Evolutionary conservation across 2,329 filamentous ascomycete genomes (phyloP).

Genomic region (Cryphonectria naterciae): DNA sequence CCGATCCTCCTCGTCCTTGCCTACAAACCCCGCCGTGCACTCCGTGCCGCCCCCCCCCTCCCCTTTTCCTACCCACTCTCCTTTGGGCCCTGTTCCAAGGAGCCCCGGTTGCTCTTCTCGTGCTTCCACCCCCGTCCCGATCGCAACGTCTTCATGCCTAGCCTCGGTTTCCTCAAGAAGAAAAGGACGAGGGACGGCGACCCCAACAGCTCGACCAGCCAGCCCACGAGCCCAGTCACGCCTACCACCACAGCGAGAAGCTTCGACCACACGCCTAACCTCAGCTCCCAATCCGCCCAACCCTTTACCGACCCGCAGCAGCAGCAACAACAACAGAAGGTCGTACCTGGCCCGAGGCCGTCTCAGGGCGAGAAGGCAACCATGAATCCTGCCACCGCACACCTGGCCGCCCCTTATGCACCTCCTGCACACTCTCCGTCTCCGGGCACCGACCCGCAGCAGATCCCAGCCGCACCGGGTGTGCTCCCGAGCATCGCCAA

Average conservation of each 20-base stretch:
- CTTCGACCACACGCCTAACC: conserved; percentile 48
- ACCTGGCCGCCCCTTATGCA: conserved; percentile 29
- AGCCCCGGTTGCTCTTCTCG: conserved; percentile 22
- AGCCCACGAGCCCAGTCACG: conserved; percentile 67
- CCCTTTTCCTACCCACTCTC: conserved; percentile 24
- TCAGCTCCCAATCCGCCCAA: conserved; percentile 38
- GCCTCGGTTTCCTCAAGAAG: conserved; percentile 95
- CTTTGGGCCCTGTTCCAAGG: conserved; percentile 12
- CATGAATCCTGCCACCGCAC: conserved; percentile 39
- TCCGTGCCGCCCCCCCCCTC: conserved; percentile 18
- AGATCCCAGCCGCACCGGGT: conserved; percentile 54
- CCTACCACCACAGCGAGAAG: conserved; percentile 54
- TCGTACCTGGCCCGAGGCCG: conserved; percentile 41
- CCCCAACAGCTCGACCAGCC: conserved; percentile 63
- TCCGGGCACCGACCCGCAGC: conserved; percentile 58
- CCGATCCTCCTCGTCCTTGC: conserved; percentile 27
- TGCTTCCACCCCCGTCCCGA: conserved; percentile 22
- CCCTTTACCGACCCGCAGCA: conserved; percentile 31
- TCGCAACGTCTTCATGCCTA: conserved; percentile 70
- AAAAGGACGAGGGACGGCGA: conserved; percentile 94
- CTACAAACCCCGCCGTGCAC: conserved; percentile 22
- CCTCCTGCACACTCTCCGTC: conserved; percentile 40
- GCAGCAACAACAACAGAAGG: conserved; percentile 33
- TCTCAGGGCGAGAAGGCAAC: conserved; percentile 32
- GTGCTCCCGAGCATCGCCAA: conserved; percentile 73